Percentiles rank a stretch among this genome's conserved stretches.
phyloP scores from a whole-genome alignment of 192 early-diverging fungal species.

The Phycomyces nitens region DNA sequence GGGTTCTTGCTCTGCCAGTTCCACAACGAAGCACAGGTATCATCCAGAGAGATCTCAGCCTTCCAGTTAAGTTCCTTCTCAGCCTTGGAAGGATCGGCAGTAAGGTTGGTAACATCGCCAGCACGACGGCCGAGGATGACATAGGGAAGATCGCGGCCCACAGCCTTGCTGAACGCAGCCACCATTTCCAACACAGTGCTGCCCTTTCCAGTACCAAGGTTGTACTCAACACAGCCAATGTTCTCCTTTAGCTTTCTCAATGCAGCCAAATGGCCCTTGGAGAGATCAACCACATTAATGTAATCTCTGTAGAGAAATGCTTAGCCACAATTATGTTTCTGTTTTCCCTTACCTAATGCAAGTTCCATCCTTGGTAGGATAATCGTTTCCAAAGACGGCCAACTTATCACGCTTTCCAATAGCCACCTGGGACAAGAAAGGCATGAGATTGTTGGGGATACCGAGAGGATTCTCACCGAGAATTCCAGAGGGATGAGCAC shows the following conservation, averaged over 20 bases:
- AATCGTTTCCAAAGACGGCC: constrained; percentile 91
- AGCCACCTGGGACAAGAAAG: constrained; percentile 86
- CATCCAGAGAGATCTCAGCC: constrained; percentile 50
- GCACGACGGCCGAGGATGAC: constrained; percentile 60
- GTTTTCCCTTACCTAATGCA: constrained; percentile 51
- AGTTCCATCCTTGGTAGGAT: constrained; percentile 90
- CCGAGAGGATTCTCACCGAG: constrained; percentile 91
- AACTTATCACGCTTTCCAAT: constrained; percentile 80
- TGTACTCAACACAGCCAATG: constrained; percentile 68
- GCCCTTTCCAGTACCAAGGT: constrained; percentile 87
- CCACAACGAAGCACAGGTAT: constrained; percentile 71
- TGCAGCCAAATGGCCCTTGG: constrained; percentile 84
- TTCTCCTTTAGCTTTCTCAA: constrained; percentile 67
- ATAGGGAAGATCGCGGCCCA: constrained; percentile 77
- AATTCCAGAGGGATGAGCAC: constrained; percentile 86
- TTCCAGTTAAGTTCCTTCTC: constrained; percentile 61
- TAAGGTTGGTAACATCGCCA: constrained; percentile 84
- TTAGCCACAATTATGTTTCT: not conserved
- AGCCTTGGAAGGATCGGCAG: constrained; percentile 72
- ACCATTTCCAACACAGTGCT: constrained; percentile 92
- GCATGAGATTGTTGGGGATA: constrained; percentile 92
- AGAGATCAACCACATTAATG: constrained; percentile 93
- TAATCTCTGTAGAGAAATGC: constrained; percentile 67
- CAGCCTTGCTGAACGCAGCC: constrained; percentile 73
- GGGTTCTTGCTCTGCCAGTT: constrained; percentile 71